Conservation (phyloP, 2,329 filamentous ascomycete species). For the Sporothrix euskadiensis region DNA sequence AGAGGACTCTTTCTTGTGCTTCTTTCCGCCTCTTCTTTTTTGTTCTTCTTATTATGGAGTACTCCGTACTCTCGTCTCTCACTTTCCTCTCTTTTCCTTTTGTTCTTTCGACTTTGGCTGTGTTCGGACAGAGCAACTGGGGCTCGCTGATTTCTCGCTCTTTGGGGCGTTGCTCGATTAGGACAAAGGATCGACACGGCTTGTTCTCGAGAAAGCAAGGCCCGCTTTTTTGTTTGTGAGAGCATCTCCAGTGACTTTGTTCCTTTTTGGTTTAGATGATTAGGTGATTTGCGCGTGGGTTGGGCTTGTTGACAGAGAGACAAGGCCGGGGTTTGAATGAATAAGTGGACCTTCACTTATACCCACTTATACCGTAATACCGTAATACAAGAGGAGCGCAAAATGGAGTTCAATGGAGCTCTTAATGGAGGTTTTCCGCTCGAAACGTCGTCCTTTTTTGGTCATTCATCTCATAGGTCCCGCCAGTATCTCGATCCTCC, state of each 20-base stretch:
- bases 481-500: neutral
- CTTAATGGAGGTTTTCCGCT: neutral
- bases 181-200: conserved; percentile 12
- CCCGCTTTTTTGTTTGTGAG: neutral
- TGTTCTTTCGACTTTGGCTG: neutral
- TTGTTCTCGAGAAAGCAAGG: neutral
- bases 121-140: neutral
- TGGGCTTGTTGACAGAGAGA: conserved; percentile 6
- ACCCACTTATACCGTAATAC: neutral
- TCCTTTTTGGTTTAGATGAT: neutral
- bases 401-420: neutral
- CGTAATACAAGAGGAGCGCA: neutral
- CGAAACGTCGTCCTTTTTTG: neutral
- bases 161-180: neutral
- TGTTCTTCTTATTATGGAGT: neutral
- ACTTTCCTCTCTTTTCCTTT: neutral
- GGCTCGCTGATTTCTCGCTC: neutral
- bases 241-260: neutral
- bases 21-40: neutral
- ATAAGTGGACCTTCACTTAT: neutral
- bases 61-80: neutral
- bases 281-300: conserved; percentile 17
- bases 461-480: neutral
- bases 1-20: neutral
- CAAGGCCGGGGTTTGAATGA: neutral